These are phyloP conservation scores for Austroboletus olivaceoglutinosus DNA, from an alignment of 1,284 basidiomycete species.

Conservation along the genomic window DNA sequence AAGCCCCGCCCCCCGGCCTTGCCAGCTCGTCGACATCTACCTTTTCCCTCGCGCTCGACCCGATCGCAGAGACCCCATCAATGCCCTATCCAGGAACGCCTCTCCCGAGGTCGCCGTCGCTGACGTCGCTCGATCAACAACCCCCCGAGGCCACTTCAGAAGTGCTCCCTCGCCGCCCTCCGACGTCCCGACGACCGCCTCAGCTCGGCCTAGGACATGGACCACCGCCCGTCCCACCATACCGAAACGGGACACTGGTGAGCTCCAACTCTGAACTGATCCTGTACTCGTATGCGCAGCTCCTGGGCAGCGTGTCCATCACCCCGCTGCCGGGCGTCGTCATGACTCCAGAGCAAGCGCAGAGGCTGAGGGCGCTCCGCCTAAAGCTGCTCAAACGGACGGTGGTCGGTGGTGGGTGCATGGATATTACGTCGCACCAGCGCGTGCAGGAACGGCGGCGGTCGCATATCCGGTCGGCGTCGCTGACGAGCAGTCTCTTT, in stretches of 20 bases:
- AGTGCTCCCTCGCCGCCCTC: constrained; percentile 18
- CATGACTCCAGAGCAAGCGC: constrained; percentile 40
- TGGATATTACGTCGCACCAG: constrained; percentile 59
- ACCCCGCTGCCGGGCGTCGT: constrained; percentile 34
- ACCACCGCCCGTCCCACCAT: constrained; percentile 29
- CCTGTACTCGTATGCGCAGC: constrained; percentile 85
- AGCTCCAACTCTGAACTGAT: constrained; percentile 62
- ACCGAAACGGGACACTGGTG: constrained; percentile 42
- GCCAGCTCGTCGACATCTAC: constrained; percentile 52
- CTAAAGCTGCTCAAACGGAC: constrained; percentile 47
- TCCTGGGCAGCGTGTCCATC: constrained; percentile 63
- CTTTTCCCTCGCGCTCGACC: constrained; percentile 64
- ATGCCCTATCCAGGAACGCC: constrained; percentile 45
- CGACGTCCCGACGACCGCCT: constrained; percentile 32
- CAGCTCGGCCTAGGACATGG: constrained; percentile 51
- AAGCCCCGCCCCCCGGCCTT: constrained; percentile 35
- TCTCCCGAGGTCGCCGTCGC: constrained; percentile 24
- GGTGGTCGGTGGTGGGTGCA: constrained; percentile 70
- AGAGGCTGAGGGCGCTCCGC: constrained; percentile 47
- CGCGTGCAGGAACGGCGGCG: constrained; percentile 35
- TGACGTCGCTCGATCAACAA: constrained; percentile 17
- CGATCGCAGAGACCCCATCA: constrained; percentile 57
- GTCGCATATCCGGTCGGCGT: constrained; percentile 49
- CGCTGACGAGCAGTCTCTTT: constrained; percentile 55
- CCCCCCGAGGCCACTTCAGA: constrained; percentile 15